Evolutionary conservation across 495 filamentous ascomycete genomes (phyloP), one percentile per base, ranked within the genome.

Genomic region (Penicillium tannophilum): DNA sequence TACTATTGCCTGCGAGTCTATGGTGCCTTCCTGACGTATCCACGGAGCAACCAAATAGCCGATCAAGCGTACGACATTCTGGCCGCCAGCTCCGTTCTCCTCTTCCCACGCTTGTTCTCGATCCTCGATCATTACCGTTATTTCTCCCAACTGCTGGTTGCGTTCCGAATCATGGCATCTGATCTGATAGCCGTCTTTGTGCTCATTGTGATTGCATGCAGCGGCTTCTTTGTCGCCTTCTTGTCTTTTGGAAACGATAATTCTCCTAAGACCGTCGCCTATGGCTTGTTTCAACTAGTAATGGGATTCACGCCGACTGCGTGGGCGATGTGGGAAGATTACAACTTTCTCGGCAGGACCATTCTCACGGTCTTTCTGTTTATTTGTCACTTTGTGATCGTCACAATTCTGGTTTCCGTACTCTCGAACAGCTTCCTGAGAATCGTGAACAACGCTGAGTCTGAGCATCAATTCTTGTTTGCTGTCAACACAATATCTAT

Each of bases 141-240:
- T 68, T 97, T 97, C 74, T 96, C 91, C 5, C 92, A 95, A 71
- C 81, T 97, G 31, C 81, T 97, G 46, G 95, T 97, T 59, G 92
- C 92, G 2, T 95, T 97, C 62, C 82, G 92, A 20, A 87, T 96
- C 65, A 96, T 97, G 90, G 90, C 91, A 0, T 82, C 91, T 49
- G 93, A 97, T 71, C 78, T 97, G 19, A 81, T 89, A 2, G 91
- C 93, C 1, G 85, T 96, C 6, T 88, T 93, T 43, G 72, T 95
- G 1, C 78, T 97, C 17, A 88, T 95, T 44, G 67, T 96, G 14
- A 89, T 97, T 53, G 85, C 85, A 60, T 97, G 92, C 73, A 92
- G 90, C 61, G 93, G 92, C 44, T 97, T 97, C 73, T 94, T 96
- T 59, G 91, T 96, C 45, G 93, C 94, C 52, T 96, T 97, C 72